Evolutionary conservation across 805 yeast species (phyloP).

Genomic region (Saccharomycopsis javanensis): DNA sequence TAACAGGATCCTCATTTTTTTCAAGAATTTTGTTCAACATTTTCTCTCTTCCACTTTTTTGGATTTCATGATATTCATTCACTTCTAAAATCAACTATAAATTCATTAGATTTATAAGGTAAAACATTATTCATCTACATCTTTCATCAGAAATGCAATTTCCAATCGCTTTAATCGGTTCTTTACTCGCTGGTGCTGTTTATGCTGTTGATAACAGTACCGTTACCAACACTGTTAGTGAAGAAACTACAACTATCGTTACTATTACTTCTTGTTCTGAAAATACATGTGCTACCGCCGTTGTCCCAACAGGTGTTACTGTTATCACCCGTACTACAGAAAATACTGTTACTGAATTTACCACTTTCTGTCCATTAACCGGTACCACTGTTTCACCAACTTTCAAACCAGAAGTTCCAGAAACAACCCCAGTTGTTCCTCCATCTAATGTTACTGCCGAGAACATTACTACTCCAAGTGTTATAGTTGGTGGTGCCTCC

Average conservation of each 20-base stretch:
- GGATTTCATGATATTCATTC: neutral
- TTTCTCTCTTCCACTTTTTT: neutral
- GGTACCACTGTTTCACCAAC: slow-evolving; percentile 14
- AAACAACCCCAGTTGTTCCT: slow-evolving; percentile 7
- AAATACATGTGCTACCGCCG: slow-evolving; percentile 26
- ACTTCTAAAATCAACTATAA: neutral
- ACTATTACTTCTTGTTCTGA: slow-evolving; percentile 25
- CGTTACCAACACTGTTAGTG: slow-evolving; percentile 19
- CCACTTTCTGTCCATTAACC: slow-evolving; percentile 30
- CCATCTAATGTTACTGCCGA: neutral
- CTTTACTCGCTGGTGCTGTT: slow-evolving; percentile 21
- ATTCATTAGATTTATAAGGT: neutral
- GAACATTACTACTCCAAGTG: neutral
- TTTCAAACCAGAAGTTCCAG: slow-evolving; percentile 4
- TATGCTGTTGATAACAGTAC: slow-evolving; percentile 20
- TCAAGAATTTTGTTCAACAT: neutral
- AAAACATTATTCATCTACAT: no score
- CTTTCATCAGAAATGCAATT: neutral
- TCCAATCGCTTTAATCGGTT: slow-evolving; percentile 15
- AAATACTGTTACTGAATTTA: slow-evolving; percentile 26
- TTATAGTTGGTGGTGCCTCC: neutral
- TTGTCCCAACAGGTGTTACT: slow-evolving; percentile 14
- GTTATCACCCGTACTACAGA: slow-evolving; percentile 7
- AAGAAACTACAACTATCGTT: slow-evolving; percentile 23
- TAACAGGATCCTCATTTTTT: neutral